Evolutionary conservation across 164 flowering plant species (phyloP), one percentile per base, ranked within the genome.

Genomic region (Cinnamomum micranthum): DNA sequence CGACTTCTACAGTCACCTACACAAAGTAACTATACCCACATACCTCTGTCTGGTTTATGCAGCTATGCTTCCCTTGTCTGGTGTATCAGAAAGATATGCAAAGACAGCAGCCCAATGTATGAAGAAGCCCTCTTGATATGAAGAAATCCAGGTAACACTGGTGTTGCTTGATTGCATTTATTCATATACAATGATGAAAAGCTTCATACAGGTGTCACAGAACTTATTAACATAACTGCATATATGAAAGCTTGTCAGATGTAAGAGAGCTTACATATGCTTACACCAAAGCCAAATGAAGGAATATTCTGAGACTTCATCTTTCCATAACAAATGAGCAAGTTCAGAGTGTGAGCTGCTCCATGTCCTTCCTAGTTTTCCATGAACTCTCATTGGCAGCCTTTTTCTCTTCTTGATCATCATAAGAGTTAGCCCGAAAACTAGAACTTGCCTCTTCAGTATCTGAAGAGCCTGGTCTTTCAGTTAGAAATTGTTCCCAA

Each of bases 401-500:
- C 50, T 79, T 84, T 80, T 86, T 82, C 23, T 85, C 93, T 66
- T 89, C 94, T 55, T 84, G 90, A 31, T 88, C 91, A 23, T 87
- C 90, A 69, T 70, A 76, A 7, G 79, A 70, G 69, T 79, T 82
- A 25, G 77, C 82, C 76, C 88, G 77, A 64, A 84, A 81, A 71
- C 65, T 80, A 23, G 95, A 93, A 77, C 90, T 88, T 12, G 98
- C 92, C 80, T 91, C 97, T 85, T 95, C 98, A 78, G 84, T 88
- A 33, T 95, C 97, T 2, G 93, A 81, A 73, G 88, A 85, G 15
- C 94, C 99, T 6, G 99, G 99, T 76, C 92, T 90, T 83, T 95
- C 99, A 13, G 98, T 91, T 17, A 94, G 85, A 63, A 90, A 95
- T 75, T 90, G 97, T 81, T 92, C 98, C 98, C 98, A 94, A 80